Conservation (phyloP, 208 protist species). For the Herpetomonas tarakana region DNA sequence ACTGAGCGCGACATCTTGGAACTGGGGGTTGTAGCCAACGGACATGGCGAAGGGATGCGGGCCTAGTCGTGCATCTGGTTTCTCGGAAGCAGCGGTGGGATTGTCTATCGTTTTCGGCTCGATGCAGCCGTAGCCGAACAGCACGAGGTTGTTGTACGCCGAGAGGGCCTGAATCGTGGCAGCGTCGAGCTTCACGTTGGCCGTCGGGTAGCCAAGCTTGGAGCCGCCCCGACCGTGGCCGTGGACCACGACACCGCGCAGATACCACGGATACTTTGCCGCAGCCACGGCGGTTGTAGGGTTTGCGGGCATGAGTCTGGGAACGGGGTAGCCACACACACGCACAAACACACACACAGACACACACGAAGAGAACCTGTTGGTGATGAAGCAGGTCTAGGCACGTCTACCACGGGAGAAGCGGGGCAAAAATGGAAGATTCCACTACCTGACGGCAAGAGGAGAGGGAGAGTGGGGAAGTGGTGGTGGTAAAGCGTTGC, state of each 20-base stretch:
- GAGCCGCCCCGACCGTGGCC: slow-evolving; percentile 84
- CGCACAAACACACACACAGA: too few species aligned
- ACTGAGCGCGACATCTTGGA: slow-evolving; percentile 65
- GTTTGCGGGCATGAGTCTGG: too few species aligned
- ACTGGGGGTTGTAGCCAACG: slow-evolving; percentile 90
- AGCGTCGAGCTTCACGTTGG: slow-evolving; percentile 65
- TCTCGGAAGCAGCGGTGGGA: background rate
- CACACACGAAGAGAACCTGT: too few species aligned
- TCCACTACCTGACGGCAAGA: too few species aligned
- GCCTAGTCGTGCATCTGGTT: slow-evolving; percentile 9
- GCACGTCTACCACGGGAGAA: too few species aligned
- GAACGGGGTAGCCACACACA: too few species aligned
- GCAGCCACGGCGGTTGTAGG: too few species aligned
- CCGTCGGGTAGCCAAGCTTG: slow-evolving; percentile 89
- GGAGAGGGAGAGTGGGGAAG: too few species aligned
- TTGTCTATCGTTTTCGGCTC: slow-evolving; percentile 13
- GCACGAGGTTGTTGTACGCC: slow-evolving; percentile 58
- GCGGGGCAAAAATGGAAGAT: too few species aligned
- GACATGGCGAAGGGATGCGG: slow-evolving; percentile 84
- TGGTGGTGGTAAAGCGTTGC: too few species aligned
- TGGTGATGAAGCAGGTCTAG: too few species aligned
- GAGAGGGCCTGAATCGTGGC: slow-evolving; percentile 34
- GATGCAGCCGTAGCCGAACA: slow-evolving; percentile 85
- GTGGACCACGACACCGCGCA: slow-evolving; percentile 80
- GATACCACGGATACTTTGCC: slow-evolving; percentile 30